A percentile compares a stretch with the other conserved stretches of the same genome.
phyloP scores from a whole-genome alignment of 2,329 filamentous ascomycete species.

The Fusarium sp. region DNA sequence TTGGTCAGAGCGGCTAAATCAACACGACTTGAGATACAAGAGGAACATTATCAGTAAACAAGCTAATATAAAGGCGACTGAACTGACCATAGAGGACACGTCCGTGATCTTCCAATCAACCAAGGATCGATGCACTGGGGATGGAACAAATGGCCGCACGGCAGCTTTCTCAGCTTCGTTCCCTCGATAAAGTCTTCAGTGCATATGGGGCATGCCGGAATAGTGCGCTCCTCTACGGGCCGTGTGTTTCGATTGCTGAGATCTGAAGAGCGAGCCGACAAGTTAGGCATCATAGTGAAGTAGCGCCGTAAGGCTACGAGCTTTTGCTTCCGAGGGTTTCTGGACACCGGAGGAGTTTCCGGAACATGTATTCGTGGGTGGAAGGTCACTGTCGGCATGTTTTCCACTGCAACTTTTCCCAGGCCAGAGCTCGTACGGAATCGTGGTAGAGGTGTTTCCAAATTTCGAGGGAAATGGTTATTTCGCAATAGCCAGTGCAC shows the following conservation, averaged over 20 bases:
- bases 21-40: background rate
- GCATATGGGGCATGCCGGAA: slow-evolving; percentile 16
- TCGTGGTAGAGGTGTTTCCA: slow-evolving; percentile 1
- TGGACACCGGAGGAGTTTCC: background rate
- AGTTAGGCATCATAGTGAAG: background rate
- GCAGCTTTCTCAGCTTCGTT: background rate
- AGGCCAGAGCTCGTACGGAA: background rate
- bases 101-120: slow-evolving; percentile 28
- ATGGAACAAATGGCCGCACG: slow-evolving; percentile 35
- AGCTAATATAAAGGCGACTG: accelerated
- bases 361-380: background rate
- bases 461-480: background rate
- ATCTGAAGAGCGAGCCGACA: background rate
- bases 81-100: slow-evolving; percentile 38
- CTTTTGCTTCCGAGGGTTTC: background rate
- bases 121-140: slow-evolving; percentile 39
- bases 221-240: background rate
- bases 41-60: background rate
- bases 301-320: background rate
- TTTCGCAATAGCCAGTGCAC: background rate
- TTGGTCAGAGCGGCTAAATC: background rate
- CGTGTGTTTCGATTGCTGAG: accelerated
- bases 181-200: slow-evolving; percentile 24
- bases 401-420: slow-evolving; percentile 11
- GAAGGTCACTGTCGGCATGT: slow-evolving; percentile 13